Conservation (phyloP, 2,329 filamentous ascomycete genomes). For the Beauveria rudraprayagi region DNA sequence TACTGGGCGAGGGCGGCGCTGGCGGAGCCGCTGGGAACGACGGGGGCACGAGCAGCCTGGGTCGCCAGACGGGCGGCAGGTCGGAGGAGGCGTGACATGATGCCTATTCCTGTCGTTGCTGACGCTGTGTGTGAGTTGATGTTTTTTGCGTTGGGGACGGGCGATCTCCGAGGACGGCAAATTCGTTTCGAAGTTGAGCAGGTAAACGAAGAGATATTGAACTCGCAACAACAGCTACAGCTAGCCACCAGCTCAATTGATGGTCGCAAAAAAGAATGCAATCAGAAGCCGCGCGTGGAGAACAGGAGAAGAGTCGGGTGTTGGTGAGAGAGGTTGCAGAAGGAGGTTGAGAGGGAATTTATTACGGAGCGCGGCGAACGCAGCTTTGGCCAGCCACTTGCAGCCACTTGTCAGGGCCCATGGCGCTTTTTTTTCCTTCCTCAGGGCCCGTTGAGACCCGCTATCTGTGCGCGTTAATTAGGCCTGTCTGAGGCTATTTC, state of each 20-base stretch:
- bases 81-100: slow-evolving; percentile 45
- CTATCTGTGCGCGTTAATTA: not conserved
- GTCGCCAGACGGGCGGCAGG: slow-evolving; percentile 41
- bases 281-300: not conserved
- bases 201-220: not conserved
- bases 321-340: not conserved
- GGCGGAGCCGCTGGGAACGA: slow-evolving; percentile 23
- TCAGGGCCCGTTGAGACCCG: not conserved
- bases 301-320: not conserved
- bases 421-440: not conserved
- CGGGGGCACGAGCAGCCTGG: slow-evolving; percentile 22
- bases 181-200: not conserved
- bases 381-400: slow-evolving; percentile 1
- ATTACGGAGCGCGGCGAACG: slow-evolving; percentile 12
- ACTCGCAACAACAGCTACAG: slow-evolving; percentile 1
- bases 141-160: not conserved
- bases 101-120: not conserved
- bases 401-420: not conserved
- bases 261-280: not conserved
- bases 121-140: not conserved
- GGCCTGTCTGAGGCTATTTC: not conserved
- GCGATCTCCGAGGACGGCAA: not conserved
- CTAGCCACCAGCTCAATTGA: slow-evolving; percentile 2
- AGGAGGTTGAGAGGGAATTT: slow-evolving; percentile 12
- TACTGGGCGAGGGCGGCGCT: slow-evolving; percentile 30